These are phyloP conservation scores for Pinus albicaulis DNA, from an alignment of 75 land plant species.

Conservation along the genomic window DNA sequence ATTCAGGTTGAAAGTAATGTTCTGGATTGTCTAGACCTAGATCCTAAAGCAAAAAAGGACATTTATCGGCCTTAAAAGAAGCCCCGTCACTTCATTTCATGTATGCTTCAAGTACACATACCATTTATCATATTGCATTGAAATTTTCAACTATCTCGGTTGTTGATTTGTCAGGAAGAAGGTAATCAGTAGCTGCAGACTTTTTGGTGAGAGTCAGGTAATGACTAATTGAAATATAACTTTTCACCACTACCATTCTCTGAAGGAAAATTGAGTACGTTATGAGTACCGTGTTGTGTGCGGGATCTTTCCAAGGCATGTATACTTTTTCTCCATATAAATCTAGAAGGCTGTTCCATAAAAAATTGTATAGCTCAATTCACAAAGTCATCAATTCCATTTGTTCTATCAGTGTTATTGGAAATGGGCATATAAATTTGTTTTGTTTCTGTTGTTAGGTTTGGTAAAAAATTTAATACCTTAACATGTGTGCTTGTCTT, in stretches of 20 bases:
- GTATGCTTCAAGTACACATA: constrained; percentile 40
- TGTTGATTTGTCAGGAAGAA: background rate
- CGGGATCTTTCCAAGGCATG: background rate
- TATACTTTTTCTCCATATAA: background rate
- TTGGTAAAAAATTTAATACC: background rate
- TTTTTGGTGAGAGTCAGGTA: background rate
- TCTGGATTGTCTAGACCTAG: constrained; percentile 42
- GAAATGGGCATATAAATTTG: background rate
- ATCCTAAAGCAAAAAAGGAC: constrained; percentile 52
- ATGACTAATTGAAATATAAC: background rate
- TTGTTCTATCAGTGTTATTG: background rate
- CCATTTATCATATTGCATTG: constrained; percentile 43
- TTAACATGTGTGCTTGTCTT: too few species aligned
- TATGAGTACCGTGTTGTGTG: background rate
- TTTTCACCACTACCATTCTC: background rate
- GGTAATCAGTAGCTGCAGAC: constrained; percentile 12
- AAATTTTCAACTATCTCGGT: constrained; percentile 52
- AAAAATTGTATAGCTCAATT: background rate
- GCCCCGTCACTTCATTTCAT: constrained; percentile 42
- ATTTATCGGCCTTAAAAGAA: constrained; percentile 53
- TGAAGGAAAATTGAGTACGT: background rate
- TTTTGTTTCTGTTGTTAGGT: background rate
- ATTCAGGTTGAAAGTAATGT: constrained; percentile 51
- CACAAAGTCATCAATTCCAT: too few species aligned
- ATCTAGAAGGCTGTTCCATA: background rate